A percentile compares a stretch with the other conserved stretches of the same genome.
These are phyloP conservation scores for Immersiporthe knoxdaviesiana DNA, from an alignment of 2,329 filamentous ascomycete genomes.

Conservation along the genomic window DNA sequence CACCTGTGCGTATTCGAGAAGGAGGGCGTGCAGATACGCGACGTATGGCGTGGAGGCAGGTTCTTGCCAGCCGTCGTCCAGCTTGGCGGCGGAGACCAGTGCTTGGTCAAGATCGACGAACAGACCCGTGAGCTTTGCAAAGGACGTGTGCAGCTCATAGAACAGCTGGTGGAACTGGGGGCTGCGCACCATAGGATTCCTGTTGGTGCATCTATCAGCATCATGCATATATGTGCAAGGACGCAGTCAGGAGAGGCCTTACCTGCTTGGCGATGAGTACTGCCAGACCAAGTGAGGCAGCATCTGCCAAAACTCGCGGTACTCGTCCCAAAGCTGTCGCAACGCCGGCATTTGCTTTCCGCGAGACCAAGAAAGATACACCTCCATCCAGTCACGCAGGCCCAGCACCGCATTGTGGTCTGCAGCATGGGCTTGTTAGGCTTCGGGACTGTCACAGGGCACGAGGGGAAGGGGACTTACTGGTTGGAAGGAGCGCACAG, in stretches of 20 bases:
- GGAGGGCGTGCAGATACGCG: conserved; percentile 37
- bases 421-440: conserved; percentile 34
- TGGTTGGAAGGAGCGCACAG: conserved; percentile 33
- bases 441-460: conserved; percentile 34
- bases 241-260: conserved; percentile 1
- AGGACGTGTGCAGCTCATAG: conserved; percentile 44
- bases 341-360: conserved; percentile 41
- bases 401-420: conserved; percentile 49
- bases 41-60: conserved; percentile 52
- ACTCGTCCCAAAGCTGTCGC: conserved; percentile 47
- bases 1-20: conserved; percentile 21
- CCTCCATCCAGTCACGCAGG: conserved; percentile 55
- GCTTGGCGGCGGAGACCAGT: conserved; percentile 40
- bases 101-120: conserved; percentile 55
- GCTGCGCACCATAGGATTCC: conserved; percentile 35
- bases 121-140: conserved; percentile 54
- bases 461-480: conserved; percentile 32
- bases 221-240: background rate
- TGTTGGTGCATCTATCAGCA: conserved; percentile 29
- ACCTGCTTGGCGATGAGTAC: conserved; percentile 7
- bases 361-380: conserved; percentile 48
- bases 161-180: conserved; percentile 40
- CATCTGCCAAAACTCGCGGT: conserved; percentile 55
- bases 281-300: conserved; percentile 55
- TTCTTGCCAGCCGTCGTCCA: conserved; percentile 39